Base-by-base conservation (phyloP, 805 yeast species). In the Pichia exigua region DNA sequence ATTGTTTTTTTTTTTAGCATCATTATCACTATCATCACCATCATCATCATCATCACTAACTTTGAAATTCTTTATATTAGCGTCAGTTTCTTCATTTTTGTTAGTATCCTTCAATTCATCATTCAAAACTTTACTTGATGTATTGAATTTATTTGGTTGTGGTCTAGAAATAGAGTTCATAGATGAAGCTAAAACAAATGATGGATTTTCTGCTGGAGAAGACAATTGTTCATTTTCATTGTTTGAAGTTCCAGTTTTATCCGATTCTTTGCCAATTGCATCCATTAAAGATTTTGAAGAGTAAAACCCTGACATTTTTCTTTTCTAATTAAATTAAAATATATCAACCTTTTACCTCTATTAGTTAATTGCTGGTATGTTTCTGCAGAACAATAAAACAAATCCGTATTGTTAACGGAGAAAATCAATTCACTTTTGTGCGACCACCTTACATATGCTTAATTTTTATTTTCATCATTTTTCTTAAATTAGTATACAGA, bases 221-320 rank as follows among this genome's bases (percentile, higher is more conserved):
- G 17, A 1, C 11, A 24, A 8, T 8, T 8, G 8, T 10, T 38
- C 26, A 10, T 17, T 41, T 12, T 42, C 42, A 30, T 15, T 42
- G 10, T 42, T 12, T 35, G 39, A 8, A 18, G 24, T 32, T 44
- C 32, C 46, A 15, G 20, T 18, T 44, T 44, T 44, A n/a, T 48
- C 27, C 32, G 35, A 22, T 28, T 12, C 17, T 18, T 43, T 24
- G 20, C 51, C 51, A 44, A 48, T 39, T 20, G 44, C 22, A n/a
- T 39, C 38, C 38, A 48, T 20, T 26, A 48, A 28, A 26, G 51
- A 48, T 41, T 44, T 48, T 10, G 51, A 48, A 1, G 51, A 48
- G 28, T 38, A 48, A 35, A 17, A 35, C 17, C 39, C 20, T 5
- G 39, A 35, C 39, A 35, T 35, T 8, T 4, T n/a, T 35, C 4